phyloP scores from a whole-genome alignment of 192 early-diverging fungal species.

The Phycomyces nitens region DNA sequence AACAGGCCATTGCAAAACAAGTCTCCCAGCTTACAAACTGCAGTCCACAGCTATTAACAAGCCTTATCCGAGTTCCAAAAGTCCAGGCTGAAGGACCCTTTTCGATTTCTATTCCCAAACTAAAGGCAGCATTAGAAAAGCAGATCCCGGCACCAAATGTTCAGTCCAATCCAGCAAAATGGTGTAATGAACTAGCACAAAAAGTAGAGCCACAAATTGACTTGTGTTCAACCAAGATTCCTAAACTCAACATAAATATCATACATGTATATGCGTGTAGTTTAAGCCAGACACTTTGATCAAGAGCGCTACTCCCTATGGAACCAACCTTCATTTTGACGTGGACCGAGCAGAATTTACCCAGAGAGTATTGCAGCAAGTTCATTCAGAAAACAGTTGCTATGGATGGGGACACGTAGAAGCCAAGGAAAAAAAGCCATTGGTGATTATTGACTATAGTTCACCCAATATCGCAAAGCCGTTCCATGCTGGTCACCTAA shows the following conservation, averaged over 20 bases:
- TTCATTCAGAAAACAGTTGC: constrained; percentile 39
- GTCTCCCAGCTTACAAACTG: not conserved
- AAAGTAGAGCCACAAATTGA: not conserved
- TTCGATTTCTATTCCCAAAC: constrained; percentile 4
- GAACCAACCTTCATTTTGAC: constrained; percentile 66
- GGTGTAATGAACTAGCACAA: not conserved
- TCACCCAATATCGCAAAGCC: constrained; percentile 98
- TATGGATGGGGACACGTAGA: constrained; percentile 57
- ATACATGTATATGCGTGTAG: constrained; percentile 9
- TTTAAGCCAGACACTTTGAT: constrained; percentile 48
- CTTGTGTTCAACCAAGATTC: not conserved
- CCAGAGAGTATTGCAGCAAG: constrained; percentile 47
- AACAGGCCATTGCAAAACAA: constrained; percentile 10
- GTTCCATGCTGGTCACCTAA: constrained; percentile 95
- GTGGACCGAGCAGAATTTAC: constrained; percentile 48
- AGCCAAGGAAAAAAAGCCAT: constrained; percentile 8
- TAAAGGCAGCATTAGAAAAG: not conserved
- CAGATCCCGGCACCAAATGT: not conserved
- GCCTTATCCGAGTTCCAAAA: constrained; percentile 4
- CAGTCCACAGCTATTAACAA: not conserved
- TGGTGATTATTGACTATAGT: constrained; percentile 88
- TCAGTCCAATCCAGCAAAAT: not conserved
- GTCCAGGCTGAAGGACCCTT: not conserved
- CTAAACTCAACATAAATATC: not conserved
- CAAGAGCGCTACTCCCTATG: constrained; percentile 42